A percentile compares a stretch with the other conserved stretches of the same genome.
phyloP scores from a whole-genome alignment of 176 grass and related monocot species.

The Paspalum notatum region DNA sequence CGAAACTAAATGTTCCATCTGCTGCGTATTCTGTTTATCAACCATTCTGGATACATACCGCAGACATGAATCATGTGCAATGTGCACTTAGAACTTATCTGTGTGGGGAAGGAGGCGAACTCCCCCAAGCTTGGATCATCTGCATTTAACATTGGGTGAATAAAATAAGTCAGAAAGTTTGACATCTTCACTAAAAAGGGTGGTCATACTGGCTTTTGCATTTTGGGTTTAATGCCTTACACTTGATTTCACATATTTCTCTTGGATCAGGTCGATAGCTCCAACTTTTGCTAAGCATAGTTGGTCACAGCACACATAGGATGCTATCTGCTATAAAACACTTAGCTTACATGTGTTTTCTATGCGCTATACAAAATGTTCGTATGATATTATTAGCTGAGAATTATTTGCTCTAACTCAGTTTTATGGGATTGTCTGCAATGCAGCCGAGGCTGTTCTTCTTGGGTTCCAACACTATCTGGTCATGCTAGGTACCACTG shows the following conservation, averaged over 20 bases:
- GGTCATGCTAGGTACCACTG: conserved; percentile 96
- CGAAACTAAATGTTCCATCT: not conserved
- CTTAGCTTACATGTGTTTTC: not conserved
- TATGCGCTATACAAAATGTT: not conserved
- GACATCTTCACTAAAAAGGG: too few relatives aligned
- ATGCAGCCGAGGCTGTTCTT: conserved; percentile 95
- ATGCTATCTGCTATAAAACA: not conserved
- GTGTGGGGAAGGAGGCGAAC: not conserved
- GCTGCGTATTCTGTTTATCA: not conserved
- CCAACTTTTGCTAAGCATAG: not conserved
- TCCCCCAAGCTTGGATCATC: not conserved
- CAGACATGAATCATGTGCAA: too few relatives aligned
- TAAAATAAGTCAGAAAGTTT: not conserved
- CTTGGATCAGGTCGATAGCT: not conserved
- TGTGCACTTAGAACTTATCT: too few relatives aligned
- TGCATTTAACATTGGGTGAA: not conserved
- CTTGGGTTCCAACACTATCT: conserved; percentile 98
- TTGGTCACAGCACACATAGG: not conserved
- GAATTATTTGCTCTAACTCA: conserved; percentile 12
- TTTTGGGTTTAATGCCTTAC: not conserved
- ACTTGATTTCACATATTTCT: not conserved
- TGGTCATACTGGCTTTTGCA: too few relatives aligned
- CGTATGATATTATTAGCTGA: not conserved
- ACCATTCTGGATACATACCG: too few relatives aligned
- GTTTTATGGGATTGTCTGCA: conserved; percentile 19